Evolutionary conservation across 305 asterid genomes (phyloP), one percentile per base, ranked within the genome.

Genomic region (Stenogyne calaminthoides): DNA sequence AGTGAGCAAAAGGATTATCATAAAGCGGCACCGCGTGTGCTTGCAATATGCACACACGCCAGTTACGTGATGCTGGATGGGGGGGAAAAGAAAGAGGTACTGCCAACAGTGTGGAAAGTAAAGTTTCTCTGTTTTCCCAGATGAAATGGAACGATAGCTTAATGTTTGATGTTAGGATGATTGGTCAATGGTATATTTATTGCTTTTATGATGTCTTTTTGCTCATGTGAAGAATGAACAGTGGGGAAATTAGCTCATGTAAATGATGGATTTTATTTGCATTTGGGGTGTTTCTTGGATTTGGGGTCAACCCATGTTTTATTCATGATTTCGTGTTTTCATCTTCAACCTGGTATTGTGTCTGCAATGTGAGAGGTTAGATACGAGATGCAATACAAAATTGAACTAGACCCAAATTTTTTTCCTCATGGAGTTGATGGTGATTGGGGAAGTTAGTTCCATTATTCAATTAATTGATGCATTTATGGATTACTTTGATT

Each of bases 71-170:
- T 82, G 61, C 84, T 91, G 61, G 97, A 89, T 67, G 98, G 96
- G 52, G 88, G 84, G 79, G n/a, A n/a, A n/a, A 84, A 71, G 80
- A n/a, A 93, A 86, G 89, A 84, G 98, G 71, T 93, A 91, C 60
- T 93, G 97, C 80, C 98, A 93, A 78, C 97, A 93, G 82, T 93
- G 97, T 75, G 98, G 98, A 67, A 93, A 93, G 98, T 91, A n/a
- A 84, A 79, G 98, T 60, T 11, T 20, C 29, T 32, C 69, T 36
- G 9, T 55, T 20, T 54, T 56, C 49, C 47, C 3, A 68, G 85
- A 70, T 76, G 73, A 25, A 42, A 5, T 59, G 47, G 51, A 15
- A 39, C 16, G 0, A 8, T 40, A 57, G 2, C 67, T 1, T 40
- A 5, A 16, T 5, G 20, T 42, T 29, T 40, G 10, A 59, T 44